Percentiles rank a stretch among this genome's conserved stretches.
Conservation (phyloP, 345 rosid genomes). For the Citrus unshiu region DNA sequence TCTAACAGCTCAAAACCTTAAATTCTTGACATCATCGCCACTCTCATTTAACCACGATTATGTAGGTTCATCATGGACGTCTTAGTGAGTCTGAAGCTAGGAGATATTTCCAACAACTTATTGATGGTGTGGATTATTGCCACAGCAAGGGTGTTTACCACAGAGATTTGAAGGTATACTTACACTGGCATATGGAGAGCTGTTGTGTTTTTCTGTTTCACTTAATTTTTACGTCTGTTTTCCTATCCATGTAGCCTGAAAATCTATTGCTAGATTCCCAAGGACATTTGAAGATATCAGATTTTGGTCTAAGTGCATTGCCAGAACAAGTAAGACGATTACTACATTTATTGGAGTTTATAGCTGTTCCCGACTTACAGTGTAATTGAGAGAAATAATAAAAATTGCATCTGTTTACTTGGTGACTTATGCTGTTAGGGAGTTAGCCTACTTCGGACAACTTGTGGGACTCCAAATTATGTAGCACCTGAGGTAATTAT, state of each 20-base stretch:
- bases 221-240: conserved; percentile 18
- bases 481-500: conserved; percentile 93
- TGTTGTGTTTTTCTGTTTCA: not conserved
- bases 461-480: conserved; percentile 96
- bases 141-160: conserved; percentile 93
- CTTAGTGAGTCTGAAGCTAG: conserved; percentile 90
- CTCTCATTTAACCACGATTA: not conserved
- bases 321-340: conserved; percentile 65
- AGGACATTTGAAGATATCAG: conserved; percentile 90
- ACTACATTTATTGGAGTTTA: not conserved
- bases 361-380: not conserved
- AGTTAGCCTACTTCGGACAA: conserved; percentile 78
- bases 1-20: conserved; percentile 4
- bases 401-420: not conserved
- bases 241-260: conserved; percentile 63
- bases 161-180: conserved; percentile 81
- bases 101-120: conserved; percentile 89
- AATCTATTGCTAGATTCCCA: conserved; percentile 90
- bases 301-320: conserved; percentile 92
- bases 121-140: conserved; percentile 96
- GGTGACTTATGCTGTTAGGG: conserved; percentile 44
- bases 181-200: conserved; percentile 1
- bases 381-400: not conserved
- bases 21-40: not conserved
- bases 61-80: conserved; percentile 79